phyloP scores from a whole-genome alignment of 164 flowering plant species.

The Akebia trifoliata region DNA sequence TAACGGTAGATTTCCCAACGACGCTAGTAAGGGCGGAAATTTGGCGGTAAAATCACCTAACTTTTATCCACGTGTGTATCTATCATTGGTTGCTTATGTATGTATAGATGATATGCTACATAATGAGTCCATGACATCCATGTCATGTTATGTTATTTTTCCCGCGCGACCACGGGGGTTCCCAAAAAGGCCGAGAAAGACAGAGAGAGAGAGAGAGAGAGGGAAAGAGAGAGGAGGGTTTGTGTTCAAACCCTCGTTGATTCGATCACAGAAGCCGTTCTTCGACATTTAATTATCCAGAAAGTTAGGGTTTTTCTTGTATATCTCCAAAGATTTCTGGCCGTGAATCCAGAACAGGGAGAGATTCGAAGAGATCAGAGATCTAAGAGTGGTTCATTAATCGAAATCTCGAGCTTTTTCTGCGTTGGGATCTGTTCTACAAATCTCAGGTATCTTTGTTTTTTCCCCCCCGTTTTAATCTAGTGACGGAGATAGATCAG shows the following conservation, averaged over 20 bases:
- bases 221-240: conserved; percentile 8
- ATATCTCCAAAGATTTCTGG: neutral
- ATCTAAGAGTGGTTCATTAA: neutral
- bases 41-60: conserved; percentile 15
- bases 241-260: conserved; percentile 17
- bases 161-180: conserved; percentile 26
- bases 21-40: neutral
- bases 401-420: neutral
- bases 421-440: neutral
- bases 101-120: conserved; percentile 2
- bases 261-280: conserved; percentile 6
- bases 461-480: neutral
- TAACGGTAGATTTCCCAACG: neutral
- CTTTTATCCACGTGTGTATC: neutral
- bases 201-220: conserved; percentile 9
- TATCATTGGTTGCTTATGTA: neutral
- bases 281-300: neutral
- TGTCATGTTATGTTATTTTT: conserved; percentile 21
- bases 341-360: conserved; percentile 1
- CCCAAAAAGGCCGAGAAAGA: conserved; percentile 13
- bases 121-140: conserved; percentile 10
- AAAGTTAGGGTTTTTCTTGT: conserved; percentile 8
- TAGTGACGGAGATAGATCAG: conserved; percentile 9
- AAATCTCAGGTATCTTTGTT: conserved; percentile 6
- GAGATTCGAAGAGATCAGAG: conserved; percentile 4